Evolutionary conservation across 1,284 basidiomycete genomes (phyloP).

Genomic region (Chalciporus sp.): DNA sequence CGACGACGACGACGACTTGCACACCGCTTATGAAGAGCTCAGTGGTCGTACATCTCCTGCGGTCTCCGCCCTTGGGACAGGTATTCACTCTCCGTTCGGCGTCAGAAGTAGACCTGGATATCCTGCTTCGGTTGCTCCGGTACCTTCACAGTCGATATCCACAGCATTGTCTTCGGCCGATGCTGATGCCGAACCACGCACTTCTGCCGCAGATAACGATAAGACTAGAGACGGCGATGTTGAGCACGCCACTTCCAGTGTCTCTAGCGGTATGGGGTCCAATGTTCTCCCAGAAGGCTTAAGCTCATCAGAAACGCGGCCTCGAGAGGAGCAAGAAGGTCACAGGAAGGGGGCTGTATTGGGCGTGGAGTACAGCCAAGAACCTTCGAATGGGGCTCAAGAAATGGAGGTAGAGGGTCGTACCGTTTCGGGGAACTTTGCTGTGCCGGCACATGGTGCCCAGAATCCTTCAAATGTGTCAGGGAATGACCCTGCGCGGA

Average conservation of each 20-base stretch:
- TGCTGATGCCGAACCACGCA: background rate
- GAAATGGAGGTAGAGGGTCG: slow-evolving; percentile 20
- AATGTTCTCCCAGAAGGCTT: background rate
- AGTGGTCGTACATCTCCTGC: slow-evolving; percentile 34
- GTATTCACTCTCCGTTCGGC: slow-evolving; percentile 14
- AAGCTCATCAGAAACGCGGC: slow-evolving; percentile 3
- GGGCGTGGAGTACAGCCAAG: slow-evolving; percentile 26
- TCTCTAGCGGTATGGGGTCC: slow-evolving; percentile 3
- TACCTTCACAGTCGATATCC: slow-evolving; percentile 11
- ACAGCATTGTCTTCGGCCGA: slow-evolving; percentile 9
- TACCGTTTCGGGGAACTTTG: slow-evolving; percentile 16
- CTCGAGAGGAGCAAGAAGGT: slow-evolving; percentile 5
- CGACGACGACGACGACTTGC: slow-evolving; percentile 15
- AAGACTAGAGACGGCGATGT: slow-evolving; percentile 1
- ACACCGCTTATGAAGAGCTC: slow-evolving; percentile 23
- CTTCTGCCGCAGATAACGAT: slow-evolving; percentile 8
- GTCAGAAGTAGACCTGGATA: slow-evolving; percentile 4
- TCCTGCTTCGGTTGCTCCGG: background rate
- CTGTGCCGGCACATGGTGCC: slow-evolving; percentile 24
- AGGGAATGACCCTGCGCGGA: slow-evolving; percentile 11
- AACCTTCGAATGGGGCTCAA: slow-evolving; percentile 13
- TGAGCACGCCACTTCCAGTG: slow-evolving; percentile 8
- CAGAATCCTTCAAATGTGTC: slow-evolving; percentile 29
- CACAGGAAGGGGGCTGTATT: slow-evolving; percentile 12
- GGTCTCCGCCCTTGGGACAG: slow-evolving; percentile 25